Conservation (phyloP, 768 basidiomycete genomes). For the Nidula microcarpa region DNA sequence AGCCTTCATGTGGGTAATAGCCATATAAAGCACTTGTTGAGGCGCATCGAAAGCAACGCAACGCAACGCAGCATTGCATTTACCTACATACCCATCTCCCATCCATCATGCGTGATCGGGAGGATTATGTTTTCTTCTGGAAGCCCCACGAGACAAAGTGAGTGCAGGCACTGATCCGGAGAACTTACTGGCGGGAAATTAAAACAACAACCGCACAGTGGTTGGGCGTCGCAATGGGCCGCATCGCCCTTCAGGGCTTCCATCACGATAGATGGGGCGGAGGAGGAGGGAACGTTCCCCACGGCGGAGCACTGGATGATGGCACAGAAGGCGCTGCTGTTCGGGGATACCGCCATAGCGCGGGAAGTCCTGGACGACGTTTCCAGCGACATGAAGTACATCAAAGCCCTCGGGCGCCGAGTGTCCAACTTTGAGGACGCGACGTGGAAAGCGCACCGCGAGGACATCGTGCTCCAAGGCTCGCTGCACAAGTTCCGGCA, state of each 20-base stretch:
- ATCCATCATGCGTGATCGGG: constrained; percentile 12
- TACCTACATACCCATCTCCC: neutral
- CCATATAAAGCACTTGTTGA: no score
- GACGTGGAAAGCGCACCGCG: constrained; percentile 42
- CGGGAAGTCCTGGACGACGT: constrained; percentile 34
- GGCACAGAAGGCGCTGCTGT: constrained; percentile 58
- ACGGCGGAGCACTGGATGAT: constrained; percentile 71
- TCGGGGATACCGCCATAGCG: constrained; percentile 41
- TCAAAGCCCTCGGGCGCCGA: constrained; percentile 53
- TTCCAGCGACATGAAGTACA: constrained; percentile 30
- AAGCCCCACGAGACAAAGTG: constrained; percentile 37
- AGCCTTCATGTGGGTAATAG: no score
- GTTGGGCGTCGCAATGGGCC: constrained; percentile 51
- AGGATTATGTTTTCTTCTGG: constrained; percentile 46
- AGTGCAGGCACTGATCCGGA: constrained; percentile 9
- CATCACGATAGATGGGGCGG: constrained; percentile 22
- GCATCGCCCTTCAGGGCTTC: constrained; percentile 39
- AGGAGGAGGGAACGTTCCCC: constrained; percentile 31
- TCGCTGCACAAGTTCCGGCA: constrained; percentile 54
- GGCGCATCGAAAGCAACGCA: neutral
- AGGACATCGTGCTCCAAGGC: constrained; percentile 49
- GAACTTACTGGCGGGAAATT: neutral
- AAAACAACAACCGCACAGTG: constrained; percentile 18
- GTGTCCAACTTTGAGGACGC: constrained; percentile 46
- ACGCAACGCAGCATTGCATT: neutral